Evolutionary conservation across 495 filamentous ascomycete species (phyloP).

Genomic region (Aspergillus homomorphus): DNA sequence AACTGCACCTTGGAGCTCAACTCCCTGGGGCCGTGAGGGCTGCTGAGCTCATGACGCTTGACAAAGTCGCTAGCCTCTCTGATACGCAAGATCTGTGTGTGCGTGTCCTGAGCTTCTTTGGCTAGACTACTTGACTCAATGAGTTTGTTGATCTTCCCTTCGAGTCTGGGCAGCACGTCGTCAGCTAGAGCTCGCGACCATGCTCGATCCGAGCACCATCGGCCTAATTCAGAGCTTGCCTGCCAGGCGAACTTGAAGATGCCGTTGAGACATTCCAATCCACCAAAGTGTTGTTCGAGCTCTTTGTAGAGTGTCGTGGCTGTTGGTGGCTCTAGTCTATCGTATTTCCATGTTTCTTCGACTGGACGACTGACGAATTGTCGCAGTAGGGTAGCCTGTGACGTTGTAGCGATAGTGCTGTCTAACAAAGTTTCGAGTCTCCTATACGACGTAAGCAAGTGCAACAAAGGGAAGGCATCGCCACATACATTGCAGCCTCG

Average conservation of each 20-base stretch:
- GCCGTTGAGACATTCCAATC: slow-evolving; percentile 54
- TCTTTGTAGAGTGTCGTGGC: slow-evolving; percentile 61
- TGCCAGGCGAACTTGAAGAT: slow-evolving; percentile 56
- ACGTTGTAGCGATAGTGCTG: slow-evolving; percentile 77
- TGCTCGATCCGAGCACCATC: slow-evolving; percentile 82
- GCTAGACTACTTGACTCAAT: slow-evolving; percentile 20
- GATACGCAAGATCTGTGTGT: slow-evolving; percentile 52
- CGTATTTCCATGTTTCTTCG: slow-evolving; percentile 61
- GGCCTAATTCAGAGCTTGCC: slow-evolving; percentile 67
- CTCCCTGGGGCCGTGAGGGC: slow-evolving; percentile 36
- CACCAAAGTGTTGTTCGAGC: slow-evolving; percentile 54
- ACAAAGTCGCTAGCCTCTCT: slow-evolving; percentile 59
- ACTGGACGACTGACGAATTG: slow-evolving; percentile 55
- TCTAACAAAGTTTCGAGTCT: slow-evolving; percentile 77
- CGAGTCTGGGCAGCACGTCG: slow-evolving; percentile 60
- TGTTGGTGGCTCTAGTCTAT: slow-evolving; percentile 45
- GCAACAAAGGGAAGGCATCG: background rate
- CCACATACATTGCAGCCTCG: slow-evolving; percentile 58
- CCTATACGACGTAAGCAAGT: slow-evolving; percentile 30
- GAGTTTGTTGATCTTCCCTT: slow-evolving; percentile 52
- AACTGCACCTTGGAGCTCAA: slow-evolving; percentile 72
- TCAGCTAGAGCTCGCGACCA: slow-evolving; percentile 73
- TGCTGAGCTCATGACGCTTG: slow-evolving; percentile 42
- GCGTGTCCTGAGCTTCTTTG: slow-evolving; percentile 36
- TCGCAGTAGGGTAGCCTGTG: slow-evolving; percentile 59